phyloP scores from a whole-genome alignment of 2,329 filamentous ascomycete species.

The Alternaria conjuncta region DNA sequence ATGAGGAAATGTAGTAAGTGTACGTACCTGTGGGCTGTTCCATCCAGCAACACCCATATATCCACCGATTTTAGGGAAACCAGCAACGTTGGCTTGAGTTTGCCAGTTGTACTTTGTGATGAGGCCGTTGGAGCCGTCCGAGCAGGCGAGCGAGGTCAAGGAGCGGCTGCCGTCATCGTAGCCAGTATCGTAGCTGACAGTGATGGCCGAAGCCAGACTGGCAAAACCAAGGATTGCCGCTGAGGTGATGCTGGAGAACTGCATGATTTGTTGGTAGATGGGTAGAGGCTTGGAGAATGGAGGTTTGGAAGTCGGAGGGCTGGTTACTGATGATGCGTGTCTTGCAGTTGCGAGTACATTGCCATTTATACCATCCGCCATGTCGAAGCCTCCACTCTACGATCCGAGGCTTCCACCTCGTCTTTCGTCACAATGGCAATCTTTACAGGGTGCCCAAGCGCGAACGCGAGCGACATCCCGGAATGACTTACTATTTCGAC shows the following conservation, averaged over 20 bases:
- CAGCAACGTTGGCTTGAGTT: conserved; percentile 54
- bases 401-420: conserved; percentile 21
- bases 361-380: conserved; percentile 35
- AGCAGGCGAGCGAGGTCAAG: conserved; percentile 68
- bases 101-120: conserved; percentile 66
- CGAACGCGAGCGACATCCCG: conserved; percentile 29
- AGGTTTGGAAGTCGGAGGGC: conserved; percentile 1
- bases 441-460: conserved; percentile 27
- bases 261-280: conserved; percentile 33
- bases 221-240: conserved; percentile 35
- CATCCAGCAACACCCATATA: conserved; percentile 56
- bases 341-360: conserved; percentile 9
- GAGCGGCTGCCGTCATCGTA: conserved; percentile 69
- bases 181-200: conserved; percentile 73
- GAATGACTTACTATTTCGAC: conserved; percentile 25
- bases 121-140: conserved; percentile 71
- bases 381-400: conserved; percentile 16
- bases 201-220: conserved; percentile 43
- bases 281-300: background rate
- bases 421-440: conserved; percentile 24
- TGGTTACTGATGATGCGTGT: conserved; percentile 23
- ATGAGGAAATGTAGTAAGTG: background rate
- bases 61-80: conserved; percentile 59
- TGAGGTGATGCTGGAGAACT: conserved; percentile 37
- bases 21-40: conserved; percentile 46